Base-by-base conservation (phyloP, 176 grass and related monocot genomes). In the Carex myosuroides region DNA sequence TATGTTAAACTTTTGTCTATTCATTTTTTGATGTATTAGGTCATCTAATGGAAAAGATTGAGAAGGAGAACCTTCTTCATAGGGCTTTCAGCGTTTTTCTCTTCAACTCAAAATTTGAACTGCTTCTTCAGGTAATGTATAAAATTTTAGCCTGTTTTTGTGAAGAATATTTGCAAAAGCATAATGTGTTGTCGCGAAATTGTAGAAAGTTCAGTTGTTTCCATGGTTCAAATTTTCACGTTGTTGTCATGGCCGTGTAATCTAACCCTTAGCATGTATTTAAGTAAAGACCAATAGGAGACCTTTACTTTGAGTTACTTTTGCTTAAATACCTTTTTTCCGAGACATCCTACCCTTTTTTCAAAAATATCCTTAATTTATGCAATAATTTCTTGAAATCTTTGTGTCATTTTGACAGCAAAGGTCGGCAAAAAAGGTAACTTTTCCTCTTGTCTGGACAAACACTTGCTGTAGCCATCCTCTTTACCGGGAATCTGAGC, bases 41-140 rank as follows among this genome's bases (percentile, higher is more conserved):
- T 60, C 94, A 97, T 89, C 86, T 94, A 57, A 97, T 97, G 94
- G 91, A 94, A 84, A 97, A 94, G 85, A 97, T 97, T 83, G 88
- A 97, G 79, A 85, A 88, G 56, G 90, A 89, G 29, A 87, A 94
- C 89, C 86, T 70, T 8, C 88, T 97, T 68, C 94, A 97, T 75
- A 94, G 92, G 57, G 92, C 92, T 4, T 97, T 97, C 85, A 97
- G 94, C 65, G 83, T 97, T 86, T 97, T 97, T 70, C 86, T 97
- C 68, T 94, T 97, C 87, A 94, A 97, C 83, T 92, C 94, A 70
- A 94, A 94, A 81, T 94, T 88, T 44, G 94, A 97, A 68, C 84
- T 97, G 58, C 73, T 97, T 8, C 94, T 97, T 35, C 90, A 97
- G 94, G 91, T 97, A 90, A 63, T 52, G 32, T 4, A 71, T 79